A percentile compares a stretch with the other conserved stretches of the same genome.
These are phyloP conservation scores for Simplicillium sp. DNA, from an alignment of 2,329 filamentous ascomycete genomes.

Conservation along the genomic window DNA sequence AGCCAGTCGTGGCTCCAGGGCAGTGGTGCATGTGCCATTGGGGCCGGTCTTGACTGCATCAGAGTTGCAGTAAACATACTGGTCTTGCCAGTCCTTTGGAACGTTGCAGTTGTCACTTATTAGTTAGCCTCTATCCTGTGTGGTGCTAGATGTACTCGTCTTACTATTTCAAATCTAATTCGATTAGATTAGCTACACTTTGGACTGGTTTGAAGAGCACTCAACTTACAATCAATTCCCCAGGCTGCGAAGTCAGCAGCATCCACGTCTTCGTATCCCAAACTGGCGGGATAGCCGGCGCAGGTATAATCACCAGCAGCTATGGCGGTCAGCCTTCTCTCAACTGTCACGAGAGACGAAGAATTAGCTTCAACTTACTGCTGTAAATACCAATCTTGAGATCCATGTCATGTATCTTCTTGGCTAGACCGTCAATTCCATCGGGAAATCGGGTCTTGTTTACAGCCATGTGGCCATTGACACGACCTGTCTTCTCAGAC, in stretches of 20 bases:
- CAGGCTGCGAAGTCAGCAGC: constrained; percentile 47
- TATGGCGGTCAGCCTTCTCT: not conserved
- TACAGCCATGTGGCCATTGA: constrained; percentile 34
- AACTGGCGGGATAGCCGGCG: constrained; percentile 30
- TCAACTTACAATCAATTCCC: constrained; percentile 45
- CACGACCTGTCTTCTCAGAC: constrained; percentile 28
- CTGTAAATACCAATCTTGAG: constrained; percentile 57
- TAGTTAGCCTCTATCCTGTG: not conserved
- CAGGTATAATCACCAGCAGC: constrained; percentile 11
- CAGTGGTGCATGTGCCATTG: not conserved
- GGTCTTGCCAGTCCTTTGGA: not conserved
- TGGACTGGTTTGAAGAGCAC: not conserved
- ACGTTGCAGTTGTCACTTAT: constrained; percentile 3
- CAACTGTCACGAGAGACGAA: not conserved
- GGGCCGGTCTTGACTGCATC: not conserved
- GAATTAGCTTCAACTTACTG: not conserved
- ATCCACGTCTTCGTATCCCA: constrained; percentile 48
- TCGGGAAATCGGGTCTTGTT: constrained; percentile 44
- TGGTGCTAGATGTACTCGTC: constrained; percentile 4
- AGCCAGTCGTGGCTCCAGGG: constrained; percentile 20
- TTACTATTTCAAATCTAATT: constrained; percentile 9
- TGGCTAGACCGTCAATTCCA: constrained; percentile 44
- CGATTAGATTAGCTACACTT: not conserved
- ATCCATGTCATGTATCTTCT: constrained; percentile 43
- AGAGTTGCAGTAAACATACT: not conserved